Conservation (phyloP, 2,329 filamentous ascomycete genomes). For the Calonectria ilicicola region DNA sequence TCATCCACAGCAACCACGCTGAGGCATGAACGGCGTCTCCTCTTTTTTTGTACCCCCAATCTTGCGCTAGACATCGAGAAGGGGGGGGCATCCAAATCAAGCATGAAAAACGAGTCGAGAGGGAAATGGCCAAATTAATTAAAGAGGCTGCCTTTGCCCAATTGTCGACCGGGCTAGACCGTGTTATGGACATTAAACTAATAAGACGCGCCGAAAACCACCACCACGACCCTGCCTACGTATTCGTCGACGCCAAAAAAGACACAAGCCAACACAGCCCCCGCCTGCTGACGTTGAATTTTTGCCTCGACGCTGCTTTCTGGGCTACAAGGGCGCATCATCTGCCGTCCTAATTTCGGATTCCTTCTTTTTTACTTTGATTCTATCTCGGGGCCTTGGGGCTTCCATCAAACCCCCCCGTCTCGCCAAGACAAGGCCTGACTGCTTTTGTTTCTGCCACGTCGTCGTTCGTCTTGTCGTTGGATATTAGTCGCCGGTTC, state of each 20-base stretch:
- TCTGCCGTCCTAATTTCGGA: not conserved
- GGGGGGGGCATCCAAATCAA: not conserved
- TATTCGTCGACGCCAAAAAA: slow-evolving; percentile 5
- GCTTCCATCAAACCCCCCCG: not conserved
- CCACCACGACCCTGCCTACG: not conserved
- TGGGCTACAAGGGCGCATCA: not conserved
- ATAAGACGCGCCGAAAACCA: not conserved
- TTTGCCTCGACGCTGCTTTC: slow-evolving; percentile 31
- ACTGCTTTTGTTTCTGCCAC: slow-evolving; percentile 13
- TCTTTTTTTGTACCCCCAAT: not conserved
- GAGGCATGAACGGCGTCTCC: not conserved
- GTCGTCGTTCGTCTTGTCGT: slow-evolving; percentile 15
- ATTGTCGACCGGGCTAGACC: not conserved
- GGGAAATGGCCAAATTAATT: not conserved
- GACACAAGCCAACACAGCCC: slow-evolving; percentile 28
- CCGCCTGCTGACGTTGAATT: slow-evolving; percentile 43
- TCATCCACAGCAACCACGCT: not conserved
- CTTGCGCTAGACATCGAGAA: no score
- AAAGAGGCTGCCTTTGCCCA: not conserved
- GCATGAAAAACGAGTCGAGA: not conserved
- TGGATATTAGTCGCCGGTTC: slow-evolving; percentile 18
- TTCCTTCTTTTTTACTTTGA: not conserved
- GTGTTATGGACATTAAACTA: not conserved
- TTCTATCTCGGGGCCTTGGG: not conserved
- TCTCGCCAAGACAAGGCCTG: not conserved